Evolutionary conservation across 306 rosid genomes (phyloP).

Genomic region (Cucurbita argyrosperma): DNA sequence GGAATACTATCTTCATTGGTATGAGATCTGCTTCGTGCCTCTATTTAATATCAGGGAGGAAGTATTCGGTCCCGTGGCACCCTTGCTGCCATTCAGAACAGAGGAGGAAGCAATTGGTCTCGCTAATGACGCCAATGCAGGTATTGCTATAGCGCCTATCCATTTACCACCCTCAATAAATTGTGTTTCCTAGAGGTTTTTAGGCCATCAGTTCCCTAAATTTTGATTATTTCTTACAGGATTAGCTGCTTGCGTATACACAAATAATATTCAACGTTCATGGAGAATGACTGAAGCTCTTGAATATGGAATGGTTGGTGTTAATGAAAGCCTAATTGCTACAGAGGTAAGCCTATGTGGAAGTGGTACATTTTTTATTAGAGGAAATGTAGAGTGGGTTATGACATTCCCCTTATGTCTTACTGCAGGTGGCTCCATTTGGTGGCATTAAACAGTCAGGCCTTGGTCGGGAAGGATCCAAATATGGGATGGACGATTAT

Average conservation of each 20-base stretch:
- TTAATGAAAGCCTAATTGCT: conserved; percentile 85
- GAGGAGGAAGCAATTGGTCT: conserved; percentile 78
- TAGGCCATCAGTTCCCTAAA: neutral
- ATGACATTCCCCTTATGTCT: conserved; percentile 2
- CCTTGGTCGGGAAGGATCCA: conserved; percentile 97
- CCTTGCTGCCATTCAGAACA: conserved; percentile 69
- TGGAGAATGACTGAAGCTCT: conserved; percentile 98
- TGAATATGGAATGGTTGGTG: conserved; percentile 85
- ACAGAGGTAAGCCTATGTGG: conserved; percentile 52
- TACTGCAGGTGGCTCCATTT: conserved; percentile 83
- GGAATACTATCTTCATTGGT: too few species aligned
- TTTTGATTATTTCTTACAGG: conserved; percentile 25
- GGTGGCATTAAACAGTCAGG: conserved; percentile 97
- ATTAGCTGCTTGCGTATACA: conserved; percentile 80
- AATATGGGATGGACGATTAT: conserved; percentile 93
- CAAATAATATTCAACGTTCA: conserved; percentile 72
- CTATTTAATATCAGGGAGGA: conserved; percentile 54
- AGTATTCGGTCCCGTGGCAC: conserved; percentile 94
- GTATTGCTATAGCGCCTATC: conserved; percentile 25
- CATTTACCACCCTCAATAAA: neutral
- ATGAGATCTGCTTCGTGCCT: neutral
- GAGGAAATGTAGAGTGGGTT: neutral
- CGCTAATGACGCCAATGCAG: conserved; percentile 83
- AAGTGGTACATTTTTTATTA: neutral
- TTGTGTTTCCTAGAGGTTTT: neutral